Evolutionary conservation across 73 alveolate genomes (phyloP).

Genomic region (Urostyla sp.): DNA sequence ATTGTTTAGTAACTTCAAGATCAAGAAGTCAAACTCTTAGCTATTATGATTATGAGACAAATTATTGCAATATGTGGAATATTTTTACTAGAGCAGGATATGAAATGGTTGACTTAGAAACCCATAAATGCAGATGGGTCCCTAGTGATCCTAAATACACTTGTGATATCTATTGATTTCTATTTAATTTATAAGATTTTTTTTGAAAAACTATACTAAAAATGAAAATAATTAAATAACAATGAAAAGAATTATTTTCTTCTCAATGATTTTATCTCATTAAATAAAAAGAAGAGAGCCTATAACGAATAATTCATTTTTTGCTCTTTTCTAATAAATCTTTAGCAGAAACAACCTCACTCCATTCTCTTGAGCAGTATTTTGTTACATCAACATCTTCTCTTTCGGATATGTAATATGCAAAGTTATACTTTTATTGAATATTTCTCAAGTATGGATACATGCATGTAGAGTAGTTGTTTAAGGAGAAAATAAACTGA

Average conservation of each 20-base stretch:
- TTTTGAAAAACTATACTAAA: too few species aligned
- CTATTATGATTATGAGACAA: conserved; percentile 26
- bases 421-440: conserved; percentile 41
- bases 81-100: background rate
- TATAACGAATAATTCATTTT: too few species aligned
- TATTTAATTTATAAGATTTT: too few species aligned
- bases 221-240: too few species aligned
- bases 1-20: conserved; percentile 1
- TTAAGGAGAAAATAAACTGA: conserved; percentile 10
- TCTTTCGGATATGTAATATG: conserved; percentile 4
- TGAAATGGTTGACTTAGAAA: background rate
- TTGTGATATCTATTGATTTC: too few species aligned
- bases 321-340: background rate
- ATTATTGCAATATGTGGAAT: conserved; percentile 50
- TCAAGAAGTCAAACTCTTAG: conserved; percentile 7
- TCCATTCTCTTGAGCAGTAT: conserved; percentile 17
- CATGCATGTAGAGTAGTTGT: conserved; percentile 56
- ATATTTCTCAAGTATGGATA: conserved; percentile 49
- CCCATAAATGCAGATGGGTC: background rate
- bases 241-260: too few species aligned
- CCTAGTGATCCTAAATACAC: background rate
- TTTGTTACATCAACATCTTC: conserved; percentile 48
- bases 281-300: too few species aligned
- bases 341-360: background rate
- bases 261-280: too few species aligned